A percentile compares a stretch with the other conserved stretches of the same genome.
Conservation (phyloP, 495 filamentous ascomycete genomes). For the Jackrogersella multiformis region DNA sequence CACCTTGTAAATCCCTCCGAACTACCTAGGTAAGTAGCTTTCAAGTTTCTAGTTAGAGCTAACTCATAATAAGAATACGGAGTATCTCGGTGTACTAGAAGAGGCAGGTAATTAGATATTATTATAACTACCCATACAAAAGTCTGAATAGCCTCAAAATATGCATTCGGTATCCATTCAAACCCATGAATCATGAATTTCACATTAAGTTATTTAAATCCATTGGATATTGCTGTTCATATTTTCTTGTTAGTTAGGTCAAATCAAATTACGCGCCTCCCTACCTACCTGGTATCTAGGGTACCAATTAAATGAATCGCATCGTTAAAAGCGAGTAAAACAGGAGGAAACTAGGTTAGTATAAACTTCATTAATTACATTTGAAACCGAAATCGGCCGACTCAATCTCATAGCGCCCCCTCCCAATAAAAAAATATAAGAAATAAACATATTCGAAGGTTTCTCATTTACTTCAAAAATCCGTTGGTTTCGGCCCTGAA, state of each 20-base stretch:
- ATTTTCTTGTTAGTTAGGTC: background rate
- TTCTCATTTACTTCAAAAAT: background rate
- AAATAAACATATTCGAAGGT: background rate
- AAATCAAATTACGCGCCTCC: background rate
- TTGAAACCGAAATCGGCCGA: conserved; percentile 3
- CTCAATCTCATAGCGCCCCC: background rate
- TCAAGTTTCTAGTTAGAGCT: background rate
- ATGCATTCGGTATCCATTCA: background rate
- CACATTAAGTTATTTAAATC: too few relatives aligned
- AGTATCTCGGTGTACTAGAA: background rate
- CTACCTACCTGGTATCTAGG: background rate
- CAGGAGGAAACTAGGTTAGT: background rate
- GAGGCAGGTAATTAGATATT: background rate
- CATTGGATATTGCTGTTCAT: too few relatives aligned
- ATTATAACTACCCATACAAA: background rate
- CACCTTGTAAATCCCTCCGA: background rate
- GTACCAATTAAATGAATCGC: too few relatives aligned
- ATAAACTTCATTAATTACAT: background rate
- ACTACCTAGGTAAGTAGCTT: background rate
- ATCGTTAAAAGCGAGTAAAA: too few relatives aligned
- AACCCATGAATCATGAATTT: too few relatives aligned
- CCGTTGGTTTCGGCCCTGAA: background rate
- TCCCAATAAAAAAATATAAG: background rate
- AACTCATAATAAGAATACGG: background rate
- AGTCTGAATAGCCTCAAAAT: conserved; percentile 4